These are phyloP conservation scores for Cubamyces sp. DNA, from an alignment of 768 basidiomycete genomes.

Conservation along the genomic window DNA sequence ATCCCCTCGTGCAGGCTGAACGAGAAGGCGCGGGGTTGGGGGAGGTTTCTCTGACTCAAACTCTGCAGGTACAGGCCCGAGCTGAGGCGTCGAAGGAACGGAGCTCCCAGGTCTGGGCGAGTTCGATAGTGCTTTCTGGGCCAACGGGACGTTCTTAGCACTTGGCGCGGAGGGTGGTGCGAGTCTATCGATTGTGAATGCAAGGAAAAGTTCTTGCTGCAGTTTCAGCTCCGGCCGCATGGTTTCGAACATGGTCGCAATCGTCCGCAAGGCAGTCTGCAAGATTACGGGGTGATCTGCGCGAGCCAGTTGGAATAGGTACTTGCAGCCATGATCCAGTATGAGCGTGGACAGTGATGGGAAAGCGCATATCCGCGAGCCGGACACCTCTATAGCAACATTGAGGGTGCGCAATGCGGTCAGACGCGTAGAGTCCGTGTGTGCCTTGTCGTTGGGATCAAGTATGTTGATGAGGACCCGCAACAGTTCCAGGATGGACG, in stretches of 20 bases:
- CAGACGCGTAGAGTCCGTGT: conserved; percentile 94
- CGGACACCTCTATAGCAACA: conserved; percentile 84
- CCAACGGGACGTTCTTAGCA: conserved; percentile 23
- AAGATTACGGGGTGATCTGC: conserved; percentile 85
- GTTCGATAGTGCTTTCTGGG: conserved; percentile 21
- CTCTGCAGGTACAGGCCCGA: conserved; percentile 41
- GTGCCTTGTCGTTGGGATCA: conserved; percentile 91
- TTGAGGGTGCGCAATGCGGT: conserved; percentile 88
- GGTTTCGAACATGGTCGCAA: conserved; percentile 86
- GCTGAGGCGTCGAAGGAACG: conserved; percentile 46
- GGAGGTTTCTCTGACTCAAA: conserved; percentile 29
- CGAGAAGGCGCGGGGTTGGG: conserved; percentile 52
- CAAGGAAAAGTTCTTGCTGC: conserved; percentile 93
- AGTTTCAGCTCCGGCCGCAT: conserved; percentile 87
- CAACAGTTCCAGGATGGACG: conserved; percentile 89
- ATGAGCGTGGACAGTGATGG: conserved; percentile 78
- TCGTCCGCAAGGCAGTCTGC: conserved; percentile 79
- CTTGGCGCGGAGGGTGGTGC: conserved; percentile 53
- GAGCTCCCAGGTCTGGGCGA: conserved; percentile 35
- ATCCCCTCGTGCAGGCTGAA: conserved; percentile 82
- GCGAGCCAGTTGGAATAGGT: conserved; percentile 93
- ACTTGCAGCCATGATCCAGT: conserved; percentile 91
- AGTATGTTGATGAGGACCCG: conserved; percentile 94
- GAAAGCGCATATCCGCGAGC: conserved; percentile 73
- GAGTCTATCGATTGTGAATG: conserved; percentile 91